Base-by-base conservation (phyloP, 108 stramenopile genomes). In the Discostella pseudostelligera region DNA sequence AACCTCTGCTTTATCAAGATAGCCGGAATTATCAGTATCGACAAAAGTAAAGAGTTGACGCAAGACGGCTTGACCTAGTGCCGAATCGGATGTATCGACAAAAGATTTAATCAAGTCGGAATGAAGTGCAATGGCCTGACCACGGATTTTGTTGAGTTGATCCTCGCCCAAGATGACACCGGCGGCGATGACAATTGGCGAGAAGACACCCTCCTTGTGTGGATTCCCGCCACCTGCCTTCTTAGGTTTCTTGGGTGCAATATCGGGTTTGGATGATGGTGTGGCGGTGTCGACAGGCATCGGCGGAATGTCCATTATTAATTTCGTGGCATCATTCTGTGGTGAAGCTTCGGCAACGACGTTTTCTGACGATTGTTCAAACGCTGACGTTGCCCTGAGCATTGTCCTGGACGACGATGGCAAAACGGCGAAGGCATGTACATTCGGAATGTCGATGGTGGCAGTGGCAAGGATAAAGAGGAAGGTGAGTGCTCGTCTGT, bases 21-120 rank as follows among this genome's bases (percentile, higher is more conserved):
- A 70, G 8, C 91, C 91, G 47, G 81, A 78, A 2, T 70, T 67
- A 60, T 93, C 76, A 20, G 45, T 65, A 50, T 93, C 91, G 20
- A 78, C 81, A 26, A 83, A 37, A 8, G 45, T 28, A 47, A 93
- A 93, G 16, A 93, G 46, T 22, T 62, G 45, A 39, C 59, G 51
- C n/a, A 93, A 54, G 0, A 81, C 83, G 8, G 77, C 35, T 46
- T 86, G 43, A 19, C 92, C 92, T 61, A 87, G 74, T 4, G 55
- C 56, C 6, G 87, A 74, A n/a, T 89, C 84, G 25, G 77, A 26
- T 7, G 92, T 89, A 53, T 80, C 83, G 1, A 89, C 88, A 56
- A 93, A 93, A 21, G 50, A 56, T 14, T 78, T 80, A 61, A 93
- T 93, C 9, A 88, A 78, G 11, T 89, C 79, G 14, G 87, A 87